These are phyloP conservation scores for Aureobasidium lini DNA, from an alignment of 2,329 filamentous ascomycete genomes.

Conservation along the genomic window DNA sequence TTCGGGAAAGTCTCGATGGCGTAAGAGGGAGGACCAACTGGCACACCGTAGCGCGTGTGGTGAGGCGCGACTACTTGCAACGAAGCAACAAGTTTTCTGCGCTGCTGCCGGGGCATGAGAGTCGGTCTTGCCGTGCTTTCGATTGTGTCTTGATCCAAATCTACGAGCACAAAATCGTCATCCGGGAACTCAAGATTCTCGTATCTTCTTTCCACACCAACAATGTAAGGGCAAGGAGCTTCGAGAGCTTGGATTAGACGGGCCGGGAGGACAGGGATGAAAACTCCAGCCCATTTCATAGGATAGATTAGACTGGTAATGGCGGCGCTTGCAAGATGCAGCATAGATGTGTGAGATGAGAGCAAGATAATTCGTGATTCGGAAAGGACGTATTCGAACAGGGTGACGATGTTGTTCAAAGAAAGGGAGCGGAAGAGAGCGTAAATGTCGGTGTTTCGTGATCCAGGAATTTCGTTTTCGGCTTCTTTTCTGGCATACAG, in stretches of 20 bases:
- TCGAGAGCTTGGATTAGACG: slow-evolving; percentile 84
- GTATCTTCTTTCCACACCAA: slow-evolving; percentile 89
- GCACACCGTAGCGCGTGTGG: slow-evolving; percentile 76
- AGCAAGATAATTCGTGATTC: slow-evolving; percentile 95
- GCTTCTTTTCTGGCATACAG: slow-evolving; percentile 92
- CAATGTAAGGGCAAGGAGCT: slow-evolving; percentile 92
- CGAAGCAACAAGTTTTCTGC: slow-evolving; percentile 80
- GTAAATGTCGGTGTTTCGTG: slow-evolving; percentile 85
- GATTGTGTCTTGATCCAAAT: slow-evolving; percentile 84
- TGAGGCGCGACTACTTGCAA: slow-evolving; percentile 87
- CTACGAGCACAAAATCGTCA: slow-evolving; percentile 91
- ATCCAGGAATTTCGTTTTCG: slow-evolving; percentile 83
- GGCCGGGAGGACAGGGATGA: slow-evolving; percentile 85
- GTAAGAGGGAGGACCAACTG: slow-evolving; percentile 83
- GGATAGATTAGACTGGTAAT: slow-evolving; percentile 80
- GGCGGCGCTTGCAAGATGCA: slow-evolving; percentile 87
- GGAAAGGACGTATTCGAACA: slow-evolving; percentile 87
- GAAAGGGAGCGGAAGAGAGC: slow-evolving; percentile 85
- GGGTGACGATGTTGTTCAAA: slow-evolving; percentile 81
- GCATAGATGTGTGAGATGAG: slow-evolving; percentile 92
- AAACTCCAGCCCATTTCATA: slow-evolving; percentile 85
- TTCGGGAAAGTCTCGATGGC: slow-evolving; percentile 88
- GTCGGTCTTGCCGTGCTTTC: slow-evolving; percentile 74
- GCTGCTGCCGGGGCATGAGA: slow-evolving; percentile 76
- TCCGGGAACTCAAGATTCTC: slow-evolving; percentile 79